Conservation (phyloP, 345 rosid species). For the Barbarea vulgaris region DNA sequence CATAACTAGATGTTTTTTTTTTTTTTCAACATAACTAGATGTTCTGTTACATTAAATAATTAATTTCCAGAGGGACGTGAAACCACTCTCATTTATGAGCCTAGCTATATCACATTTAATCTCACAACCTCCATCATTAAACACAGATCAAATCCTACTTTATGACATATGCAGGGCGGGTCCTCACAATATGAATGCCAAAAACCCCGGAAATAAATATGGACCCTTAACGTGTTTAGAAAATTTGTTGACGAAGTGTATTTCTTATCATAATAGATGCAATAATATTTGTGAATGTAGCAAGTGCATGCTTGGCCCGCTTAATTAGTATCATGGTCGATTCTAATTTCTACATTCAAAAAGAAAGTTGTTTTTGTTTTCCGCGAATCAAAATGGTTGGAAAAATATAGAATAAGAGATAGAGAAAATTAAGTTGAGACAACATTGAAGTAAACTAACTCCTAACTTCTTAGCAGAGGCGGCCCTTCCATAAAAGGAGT, state of each 20-base stretch:
- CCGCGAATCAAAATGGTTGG: conserved; percentile 30
- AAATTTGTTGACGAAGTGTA: no score
- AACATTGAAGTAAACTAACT: conserved; percentile 26
- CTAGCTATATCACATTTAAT: conserved; percentile 19
- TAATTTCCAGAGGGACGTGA: no score
- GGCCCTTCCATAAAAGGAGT: not conserved
- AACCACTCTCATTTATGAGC: conserved; percentile 38
- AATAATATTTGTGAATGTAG: no score
- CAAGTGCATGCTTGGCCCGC: no score
- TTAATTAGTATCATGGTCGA: no score
- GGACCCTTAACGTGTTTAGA: no score
- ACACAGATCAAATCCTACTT: conserved; percentile 28
- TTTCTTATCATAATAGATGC: no score
- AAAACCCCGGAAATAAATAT: no score
- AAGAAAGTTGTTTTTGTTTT: no score
- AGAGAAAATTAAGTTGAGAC: conserved; percentile 13
- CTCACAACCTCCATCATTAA: conserved; percentile 42
- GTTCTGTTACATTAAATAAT: no score
- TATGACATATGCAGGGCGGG: not conserved
- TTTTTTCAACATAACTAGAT: not conserved
- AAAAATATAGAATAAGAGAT: conserved; percentile 23
- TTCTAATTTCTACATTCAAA: no score
- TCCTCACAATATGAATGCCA: no score
- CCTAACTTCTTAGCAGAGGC: conserved; percentile 10
- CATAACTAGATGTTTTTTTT: conserved; percentile 1